Evolutionary conservation across 2,329 filamentous ascomycete genomes (phyloP), one percentile per base, ranked within the genome.

Genomic region (Hymenoscyphus occultus): DNA sequence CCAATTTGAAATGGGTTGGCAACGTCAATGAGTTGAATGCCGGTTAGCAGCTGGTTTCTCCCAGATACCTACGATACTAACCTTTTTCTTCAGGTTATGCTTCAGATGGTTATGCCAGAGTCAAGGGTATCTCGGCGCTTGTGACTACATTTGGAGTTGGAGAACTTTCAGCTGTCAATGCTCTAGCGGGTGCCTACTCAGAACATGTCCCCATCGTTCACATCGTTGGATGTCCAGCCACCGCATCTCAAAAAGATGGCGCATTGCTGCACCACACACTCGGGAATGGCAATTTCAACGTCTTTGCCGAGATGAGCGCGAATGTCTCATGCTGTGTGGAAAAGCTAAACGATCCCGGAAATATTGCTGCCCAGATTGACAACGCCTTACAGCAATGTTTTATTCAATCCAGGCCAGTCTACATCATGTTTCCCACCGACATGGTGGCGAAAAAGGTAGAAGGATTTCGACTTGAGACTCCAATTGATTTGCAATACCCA

Each of bases 351-450:
- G 84, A 91, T 68, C 86, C 89, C 1, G 77, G 82, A 65, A 88
- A 91, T 69, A 90, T 90, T 54, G 88, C 91, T 10, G 80, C 82
- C 14, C 85, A 92, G 72, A 93, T 96, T 71, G 93, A 96, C 75
- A 83, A 91, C 72, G 86, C 90, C 3, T 83, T 96, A 35, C 84
- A 85, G 39, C 83, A 92, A 77, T 95, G 91, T 76, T 92, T 86
- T 80, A 77, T 91, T 56, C 82, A 85, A 64, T 91, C 88, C 67
- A 84, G 90, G 22, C 93, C 93, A 2, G 90, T 96, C 60, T 96
- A 96, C 77, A 87, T 96, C 71, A 89, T 89, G 74, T 81, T 96
- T 9, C 92, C 93, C 2, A 91, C 90, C 16, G 91, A 96, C 74
- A 90, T 95, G 82, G 87, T 91, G 10, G 80, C 87, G 70, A 85